Percentiles rank a stretch among this genome's conserved stretches.
These are phyloP conservation scores for Acanthamoeba royreba DNA, from an alignment of 208 protist species.

Conservation along the genomic window DNA sequence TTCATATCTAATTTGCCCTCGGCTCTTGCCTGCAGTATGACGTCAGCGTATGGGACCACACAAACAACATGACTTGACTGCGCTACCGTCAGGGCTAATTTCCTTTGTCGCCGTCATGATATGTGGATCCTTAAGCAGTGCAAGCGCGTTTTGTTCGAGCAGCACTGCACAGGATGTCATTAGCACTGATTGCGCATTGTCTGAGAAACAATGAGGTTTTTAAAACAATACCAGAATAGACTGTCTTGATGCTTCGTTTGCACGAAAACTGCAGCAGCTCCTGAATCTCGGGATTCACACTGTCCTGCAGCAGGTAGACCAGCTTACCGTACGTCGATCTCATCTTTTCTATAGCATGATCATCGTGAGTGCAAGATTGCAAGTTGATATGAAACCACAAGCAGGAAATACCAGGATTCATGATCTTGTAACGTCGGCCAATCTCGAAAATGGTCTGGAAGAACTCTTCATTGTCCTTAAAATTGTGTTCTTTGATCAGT, in stretches of 20 bases:
- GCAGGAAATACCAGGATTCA: slow-evolving; percentile 87
- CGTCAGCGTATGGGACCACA: neutral
- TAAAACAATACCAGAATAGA: slow-evolving; percentile 71
- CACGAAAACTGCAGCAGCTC: slow-evolving; percentile 54
- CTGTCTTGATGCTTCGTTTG: slow-evolving; percentile 27
- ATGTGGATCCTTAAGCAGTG: slow-evolving; percentile 78
- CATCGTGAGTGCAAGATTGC: neutral
- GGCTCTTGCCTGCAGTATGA: slow-evolving; percentile 9
- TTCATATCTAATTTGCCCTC: slow-evolving; percentile 63
- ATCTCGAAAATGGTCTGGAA: slow-evolving; percentile 92
- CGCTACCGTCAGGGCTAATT: slow-evolving; percentile 38
- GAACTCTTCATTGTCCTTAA: slow-evolving; percentile 76
- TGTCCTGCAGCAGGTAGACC: slow-evolving; percentile 94
- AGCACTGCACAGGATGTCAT: slow-evolving; percentile 80
- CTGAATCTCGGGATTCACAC: slow-evolving; percentile 78
- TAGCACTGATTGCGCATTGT: neutral
- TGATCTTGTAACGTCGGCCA: slow-evolving; percentile 93
- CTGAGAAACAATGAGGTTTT: slow-evolving; percentile 56
- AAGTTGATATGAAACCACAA: neutral
- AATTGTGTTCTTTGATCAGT: slow-evolving; percentile 74
- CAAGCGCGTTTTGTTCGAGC: slow-evolving; percentile 71
- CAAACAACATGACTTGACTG: no score
- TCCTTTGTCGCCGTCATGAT: slow-evolving; percentile 75
- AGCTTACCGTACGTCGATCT: slow-evolving; percentile 94
- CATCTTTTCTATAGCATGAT: slow-evolving; percentile 70